Evolutionary conservation across 169 alveolate species (phyloP).

Genomic region (Cryptosporidium bovis): DNA sequence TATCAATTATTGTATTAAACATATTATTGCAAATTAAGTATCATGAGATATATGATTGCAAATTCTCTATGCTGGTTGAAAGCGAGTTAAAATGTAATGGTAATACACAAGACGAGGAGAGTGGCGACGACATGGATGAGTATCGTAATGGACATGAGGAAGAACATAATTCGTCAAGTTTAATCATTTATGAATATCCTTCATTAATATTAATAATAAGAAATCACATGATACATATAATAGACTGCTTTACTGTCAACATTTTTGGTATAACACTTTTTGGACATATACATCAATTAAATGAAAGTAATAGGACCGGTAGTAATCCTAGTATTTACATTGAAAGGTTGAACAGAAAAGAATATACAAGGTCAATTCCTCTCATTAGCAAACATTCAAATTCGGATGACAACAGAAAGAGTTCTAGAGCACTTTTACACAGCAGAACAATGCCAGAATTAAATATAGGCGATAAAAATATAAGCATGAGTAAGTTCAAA

Average conservation of each 20-base stretch:
- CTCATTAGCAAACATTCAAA: background rate
- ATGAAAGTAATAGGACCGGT: background rate
- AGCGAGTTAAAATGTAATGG: background rate
- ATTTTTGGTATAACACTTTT: conserved; percentile 48
- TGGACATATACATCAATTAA: background rate
- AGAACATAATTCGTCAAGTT: background rate
- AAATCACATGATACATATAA: conserved; percentile 10
- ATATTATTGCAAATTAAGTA: conserved; percentile 24
- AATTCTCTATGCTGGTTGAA: conserved; percentile 21
- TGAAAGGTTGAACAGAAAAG: conserved; percentile 5
- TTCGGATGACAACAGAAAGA: background rate
- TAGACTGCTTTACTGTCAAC: conserved; percentile 9
- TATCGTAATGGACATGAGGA: background rate
- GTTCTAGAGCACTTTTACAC: conserved; percentile 11
- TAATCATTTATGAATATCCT: conserved; percentile 37
- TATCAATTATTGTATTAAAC: conserved; percentile 42
- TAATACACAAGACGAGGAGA: background rate
- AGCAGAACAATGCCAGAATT: conserved; percentile 64
- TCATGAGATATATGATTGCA: background rate
- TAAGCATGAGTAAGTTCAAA: background rate
- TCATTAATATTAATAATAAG: conserved; percentile 17
- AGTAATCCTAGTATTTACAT: background rate
- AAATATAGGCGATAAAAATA: background rate
- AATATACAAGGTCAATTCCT: conserved; percentile 21
- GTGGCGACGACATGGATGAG: conserved; percentile 1